Percentiles rank a stretch among this genome's conserved stretches.
These are phyloP conservation scores for Madurella mycetomatis DNA, from an alignment of 2,329 filamentous ascomycete genomes.

Conservation along the genomic window DNA sequence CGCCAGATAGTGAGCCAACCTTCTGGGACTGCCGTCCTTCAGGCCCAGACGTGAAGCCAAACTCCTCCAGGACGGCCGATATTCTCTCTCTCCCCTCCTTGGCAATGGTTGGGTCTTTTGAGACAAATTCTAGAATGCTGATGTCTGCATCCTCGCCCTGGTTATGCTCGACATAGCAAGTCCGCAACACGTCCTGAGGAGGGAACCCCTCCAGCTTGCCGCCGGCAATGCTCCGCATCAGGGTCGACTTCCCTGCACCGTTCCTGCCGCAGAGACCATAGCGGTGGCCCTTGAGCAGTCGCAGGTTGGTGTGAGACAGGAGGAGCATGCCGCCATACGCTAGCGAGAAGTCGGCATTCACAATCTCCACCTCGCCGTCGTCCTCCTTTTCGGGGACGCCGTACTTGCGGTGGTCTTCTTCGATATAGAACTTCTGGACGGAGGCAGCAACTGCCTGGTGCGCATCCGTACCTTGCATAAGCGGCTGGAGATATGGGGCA, in stretches of 20 bases:
- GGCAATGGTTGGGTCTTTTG: slow-evolving; percentile 82
- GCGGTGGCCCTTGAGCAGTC: slow-evolving; percentile 90
- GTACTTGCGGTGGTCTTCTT: slow-evolving; percentile 82
- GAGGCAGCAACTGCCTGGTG: slow-evolving; percentile 62
- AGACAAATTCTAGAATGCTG: slow-evolving; percentile 88
- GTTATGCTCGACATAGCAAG: slow-evolving; percentile 98
- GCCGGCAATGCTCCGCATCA: slow-evolving; percentile 93
- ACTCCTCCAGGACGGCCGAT: slow-evolving; percentile 76
- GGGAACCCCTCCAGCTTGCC: slow-evolving; percentile 98
- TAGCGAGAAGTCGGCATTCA: slow-evolving; percentile 95
- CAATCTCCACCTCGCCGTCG: slow-evolving; percentile 89
- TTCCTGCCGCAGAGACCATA: slow-evolving; percentile 97
- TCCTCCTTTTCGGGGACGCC: slow-evolving; percentile 82
- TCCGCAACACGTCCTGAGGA: slow-evolving; percentile 83
- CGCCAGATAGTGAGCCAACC: slow-evolving; percentile 91
- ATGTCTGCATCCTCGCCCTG: slow-evolving; percentile 97
- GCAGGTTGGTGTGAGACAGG: slow-evolving; percentile 90
- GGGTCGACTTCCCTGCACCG: slow-evolving; percentile 96
- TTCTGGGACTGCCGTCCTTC: slow-evolving; percentile 84
- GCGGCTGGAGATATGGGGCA: slow-evolving; percentile 67
- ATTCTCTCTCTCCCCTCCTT: slow-evolving; percentile 77
- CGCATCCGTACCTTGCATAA: slow-evolving; percentile 60
- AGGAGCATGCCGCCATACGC: slow-evolving; percentile 97
- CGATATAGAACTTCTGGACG: slow-evolving; percentile 72
- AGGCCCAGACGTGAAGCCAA: slow-evolving; percentile 88